phyloP scores from a whole-genome alignment of 495 filamentous ascomycete genomes.

The Neurospora sp. region DNA sequence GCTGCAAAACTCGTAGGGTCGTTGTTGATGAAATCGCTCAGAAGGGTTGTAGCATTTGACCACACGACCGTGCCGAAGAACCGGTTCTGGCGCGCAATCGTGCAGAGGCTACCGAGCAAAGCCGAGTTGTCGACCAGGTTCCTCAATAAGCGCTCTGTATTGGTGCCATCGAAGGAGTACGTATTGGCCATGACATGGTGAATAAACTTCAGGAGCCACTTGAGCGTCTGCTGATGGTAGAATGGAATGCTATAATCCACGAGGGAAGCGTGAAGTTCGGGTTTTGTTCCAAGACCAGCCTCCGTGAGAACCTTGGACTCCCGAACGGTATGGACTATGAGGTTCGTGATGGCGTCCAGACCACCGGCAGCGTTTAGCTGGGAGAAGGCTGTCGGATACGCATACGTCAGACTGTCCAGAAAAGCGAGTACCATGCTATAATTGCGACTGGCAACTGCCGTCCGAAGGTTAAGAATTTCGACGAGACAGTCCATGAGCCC shows the following conservation, averaged over 20 bases:
- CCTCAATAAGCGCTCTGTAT: conserved; percentile 77
- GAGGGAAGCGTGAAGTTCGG: conserved; percentile 65
- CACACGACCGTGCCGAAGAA: conserved; percentile 87
- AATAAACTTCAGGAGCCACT: conserved; percentile 91
- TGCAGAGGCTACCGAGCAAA: conserved; percentile 63
- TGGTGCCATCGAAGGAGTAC: conserved; percentile 48
- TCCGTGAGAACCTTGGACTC: conserved; percentile 54
- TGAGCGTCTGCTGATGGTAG: conserved; percentile 82
- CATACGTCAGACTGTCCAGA: conserved; percentile 77
- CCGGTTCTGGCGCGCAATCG: conserved; percentile 67
- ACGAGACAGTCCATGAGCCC: conserved; percentile 83
- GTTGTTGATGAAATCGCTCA: conserved; percentile 96
- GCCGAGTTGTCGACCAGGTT: conserved; percentile 92
- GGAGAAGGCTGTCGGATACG: conserved; percentile 68
- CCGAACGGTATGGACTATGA: conserved; percentile 72
- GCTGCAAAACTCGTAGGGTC: conserved; percentile 96
- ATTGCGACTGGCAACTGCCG: conserved; percentile 68
- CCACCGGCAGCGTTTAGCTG: conserved; percentile 69
- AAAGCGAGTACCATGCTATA: conserved; percentile 74
- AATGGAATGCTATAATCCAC: conserved; percentile 91
- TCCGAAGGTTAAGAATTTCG: conserved; percentile 78
- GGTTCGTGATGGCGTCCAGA: conserved; percentile 73
- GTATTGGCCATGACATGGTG: conserved; percentile 87
- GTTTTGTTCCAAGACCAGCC: conserved; percentile 61
- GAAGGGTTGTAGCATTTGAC: conserved; percentile 81